Percentiles rank a stretch among this genome's conserved stretches.
Evolutionary conservation across 768 basidiomycete species (phyloP).

Genomic region (Lactifluus subvellereus): DNA sequence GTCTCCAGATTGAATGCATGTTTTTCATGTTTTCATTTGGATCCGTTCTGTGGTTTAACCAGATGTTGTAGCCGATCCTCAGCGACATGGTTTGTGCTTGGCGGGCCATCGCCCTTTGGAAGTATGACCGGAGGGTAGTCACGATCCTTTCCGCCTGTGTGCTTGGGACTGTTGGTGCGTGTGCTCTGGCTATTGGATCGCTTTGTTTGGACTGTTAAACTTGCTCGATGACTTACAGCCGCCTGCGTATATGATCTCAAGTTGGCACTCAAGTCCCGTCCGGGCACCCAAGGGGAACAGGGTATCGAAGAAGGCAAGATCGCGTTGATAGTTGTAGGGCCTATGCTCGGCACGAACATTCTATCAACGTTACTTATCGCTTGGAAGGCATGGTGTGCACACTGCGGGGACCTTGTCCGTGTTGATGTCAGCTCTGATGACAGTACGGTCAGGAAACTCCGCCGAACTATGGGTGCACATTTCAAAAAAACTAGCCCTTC

Average conservation of each 20-base stretch:
- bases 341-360: constrained; percentile 18
- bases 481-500: constrained; percentile 6
- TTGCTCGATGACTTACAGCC: background rate
- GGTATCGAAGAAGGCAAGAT: constrained; percentile 1
- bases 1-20: constrained; percentile 12
- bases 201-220: background rate
- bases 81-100: constrained; percentile 21
- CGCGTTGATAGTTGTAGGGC: constrained; percentile 10
- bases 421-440: background rate
- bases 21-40: background rate
- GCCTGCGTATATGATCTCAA: constrained; percentile 10
- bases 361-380: constrained; percentile 14
- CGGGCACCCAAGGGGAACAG: background rate
- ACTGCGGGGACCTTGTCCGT: background rate
- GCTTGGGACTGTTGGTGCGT: constrained; percentile 11
- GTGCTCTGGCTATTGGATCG: no score
- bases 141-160: constrained; percentile 5
- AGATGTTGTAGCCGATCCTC: constrained; percentile 9
- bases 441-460: background rate
- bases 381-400: constrained; percentile 19
- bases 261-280: constrained; percentile 1
- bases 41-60: background rate
- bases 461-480: background rate
- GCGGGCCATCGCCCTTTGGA: constrained; percentile 16
- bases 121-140: constrained; percentile 14